phyloP scores from a whole-genome alignment of 2,329 filamentous ascomycete species.

The Cladosporium cucumerinum region DNA sequence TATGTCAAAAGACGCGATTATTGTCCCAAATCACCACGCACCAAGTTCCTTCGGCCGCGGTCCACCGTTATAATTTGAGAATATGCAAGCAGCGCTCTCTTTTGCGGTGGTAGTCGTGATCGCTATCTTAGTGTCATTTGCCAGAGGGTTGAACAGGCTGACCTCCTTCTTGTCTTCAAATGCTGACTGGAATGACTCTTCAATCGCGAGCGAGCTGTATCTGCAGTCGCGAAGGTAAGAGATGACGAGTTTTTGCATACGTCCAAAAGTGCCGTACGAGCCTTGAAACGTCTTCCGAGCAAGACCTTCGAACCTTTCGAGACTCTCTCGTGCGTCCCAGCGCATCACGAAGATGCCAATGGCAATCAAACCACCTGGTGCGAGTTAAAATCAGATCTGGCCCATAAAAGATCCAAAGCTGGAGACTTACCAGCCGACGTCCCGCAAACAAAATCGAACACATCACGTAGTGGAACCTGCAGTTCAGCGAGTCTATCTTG shows the following conservation, averaged over 20 bases:
- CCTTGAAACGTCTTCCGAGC: conserved; percentile 26
- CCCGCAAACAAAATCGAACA: conserved; percentile 31
- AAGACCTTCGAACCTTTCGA: conserved; percentile 27
- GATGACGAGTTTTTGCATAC: conserved; percentile 23
- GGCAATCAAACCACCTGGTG: conserved; percentile 29
- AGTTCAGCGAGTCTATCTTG: conserved; percentile 21
- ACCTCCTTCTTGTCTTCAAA: conserved; percentile 16
- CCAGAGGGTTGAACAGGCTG: conserved; percentile 31
- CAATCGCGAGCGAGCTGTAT: conserved; percentile 27
- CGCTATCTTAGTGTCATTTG: conserved; percentile 29
- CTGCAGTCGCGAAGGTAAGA: conserved; percentile 29
- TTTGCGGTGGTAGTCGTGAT: conserved; percentile 30
- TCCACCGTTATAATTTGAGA: conserved; percentile 33
- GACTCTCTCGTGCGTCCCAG: conserved; percentile 24
- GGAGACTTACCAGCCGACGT: conserved; percentile 27
- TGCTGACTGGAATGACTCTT: conserved; percentile 26
- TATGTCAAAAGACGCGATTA: not conserved
- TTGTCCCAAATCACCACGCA: conserved; percentile 3
- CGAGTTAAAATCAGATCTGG: not conserved
- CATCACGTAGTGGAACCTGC: conserved; percentile 22
- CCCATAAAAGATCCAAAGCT: not conserved
- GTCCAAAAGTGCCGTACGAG: conserved; percentile 17
- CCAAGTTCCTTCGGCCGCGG: conserved; percentile 15
- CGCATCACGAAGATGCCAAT: conserved; percentile 31
- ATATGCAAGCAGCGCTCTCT: conserved; percentile 25